Evolutionary conservation across 2,329 filamentous ascomycete genomes (phyloP), one percentile per base, ranked within the genome.

Genomic region (Cytospora piceae): DNA sequence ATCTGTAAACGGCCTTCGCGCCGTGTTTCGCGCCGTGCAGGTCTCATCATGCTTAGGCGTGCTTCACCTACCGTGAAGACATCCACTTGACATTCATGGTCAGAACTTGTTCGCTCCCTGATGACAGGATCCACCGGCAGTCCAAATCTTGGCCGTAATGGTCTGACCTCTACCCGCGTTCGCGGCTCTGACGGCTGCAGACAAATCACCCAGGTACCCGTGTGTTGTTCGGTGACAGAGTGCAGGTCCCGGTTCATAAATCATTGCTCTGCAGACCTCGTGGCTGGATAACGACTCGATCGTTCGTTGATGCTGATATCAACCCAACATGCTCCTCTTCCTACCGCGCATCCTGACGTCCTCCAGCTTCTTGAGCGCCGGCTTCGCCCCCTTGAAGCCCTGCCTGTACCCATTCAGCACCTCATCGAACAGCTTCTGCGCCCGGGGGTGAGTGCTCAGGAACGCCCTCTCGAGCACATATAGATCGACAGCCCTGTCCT

Each of bases 271-370:
- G n/a, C 24, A 14, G 46, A 49, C 46, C n/a, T 24, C n/a, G 24
- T 22, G 46, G n/a, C n/a, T 12, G 46, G 46, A 49, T 24, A 24
- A 5, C 9, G 9, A 37, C 31, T 34, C 12, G 20, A 14, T 14
- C 7, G 53, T 34, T 8, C 31, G 52, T 69, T 57, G 68, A 58
- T 65, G 31, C 67, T 49, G 34, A 52, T n/a, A 34, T 66, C 80
- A 98, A 32, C 95, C 95, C 71, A 99, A 76, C 95, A 99, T 99
- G 76, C 93, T 98, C 78, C 93, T 90, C 86, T 99, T 99, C 75
- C 95, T 85, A 4, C 95, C 95, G 76, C 95, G 88, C 89, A 97
- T 87, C 75, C 95, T 87, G 56, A 99, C 95, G 70, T 97, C 94
- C 75, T 97, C 93, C 68, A 99, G 78, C 76, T 89, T 91, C 80